Evolutionary conservation across 345 rosid species (phyloP), one percentile per base, ranked within the genome.

Genomic region (Turritis glabra): DNA sequence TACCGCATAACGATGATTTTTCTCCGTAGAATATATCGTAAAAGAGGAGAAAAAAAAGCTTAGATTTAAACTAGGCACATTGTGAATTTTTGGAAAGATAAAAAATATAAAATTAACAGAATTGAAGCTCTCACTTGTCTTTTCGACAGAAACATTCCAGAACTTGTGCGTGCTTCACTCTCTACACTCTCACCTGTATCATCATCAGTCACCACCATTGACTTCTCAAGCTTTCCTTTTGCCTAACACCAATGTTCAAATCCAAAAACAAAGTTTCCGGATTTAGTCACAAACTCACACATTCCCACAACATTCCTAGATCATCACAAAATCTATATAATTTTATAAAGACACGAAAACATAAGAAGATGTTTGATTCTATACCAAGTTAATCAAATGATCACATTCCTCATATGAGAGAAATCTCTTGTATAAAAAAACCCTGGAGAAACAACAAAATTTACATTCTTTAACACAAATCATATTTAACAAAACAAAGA

Each of bases 141-240:
- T 82, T 81, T 93, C 44, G 7, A 3, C 4, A 91, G 83, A 82
- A 94, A 92, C 93, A 87, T 88, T 71, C 99, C 97, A 15, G 96
- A 85, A 77, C 99, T 94, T 1, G 99, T 94, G 43, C 99, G 88
- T 44, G 82, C 90, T 79, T 88, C 79, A 73, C 97, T 94, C 56
- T 80, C 84, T 7, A 81, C 35, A 57, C 90, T 87, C 84, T 82
- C 81, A 41, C 97, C 96, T 0, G 97, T 81, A 5, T 83, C 90
- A 78, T 85, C 82, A 83, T 94, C 97, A 0, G 89, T 90, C 14
- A 94, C 97, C 18, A 94, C 97, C 97, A 84, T 87, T 22, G 97
- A 90, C 78, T 84, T 88, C 85, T 81, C 87, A 57, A 94, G 87
- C 80, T 86, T 84, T 63, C 79, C 93, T 84, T 78, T 88, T 7